phyloP scores from a whole-genome alignment of 768 basidiomycete species.

The Lactarius akahatsu region DNA sequence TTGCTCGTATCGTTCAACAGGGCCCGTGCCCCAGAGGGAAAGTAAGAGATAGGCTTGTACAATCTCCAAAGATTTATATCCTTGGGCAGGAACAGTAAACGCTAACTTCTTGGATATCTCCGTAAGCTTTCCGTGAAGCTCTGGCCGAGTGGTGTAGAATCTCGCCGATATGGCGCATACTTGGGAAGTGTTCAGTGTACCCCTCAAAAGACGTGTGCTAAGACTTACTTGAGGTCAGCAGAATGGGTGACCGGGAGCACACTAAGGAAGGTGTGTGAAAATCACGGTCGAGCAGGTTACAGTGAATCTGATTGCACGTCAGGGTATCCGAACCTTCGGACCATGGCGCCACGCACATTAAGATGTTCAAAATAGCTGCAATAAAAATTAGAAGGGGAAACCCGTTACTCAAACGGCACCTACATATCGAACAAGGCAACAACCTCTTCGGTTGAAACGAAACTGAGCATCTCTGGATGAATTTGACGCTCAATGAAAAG shows the following conservation, averaged over 20 bases:
- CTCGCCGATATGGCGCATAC: conserved; percentile 95
- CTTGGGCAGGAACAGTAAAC: conserved; percentile 79
- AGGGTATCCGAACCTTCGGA: background rate
- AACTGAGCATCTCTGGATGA: conserved; percentile 91
- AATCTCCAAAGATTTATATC: conserved; percentile 92
- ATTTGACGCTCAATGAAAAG: conserved; percentile 85
- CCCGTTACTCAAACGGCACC: conserved; percentile 35
- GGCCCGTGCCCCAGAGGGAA: conserved; percentile 87
- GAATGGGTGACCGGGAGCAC: conserved; percentile 91
- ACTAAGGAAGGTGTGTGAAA: conserved; percentile 95
- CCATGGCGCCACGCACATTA: conserved; percentile 48
- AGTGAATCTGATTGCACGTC: conserved; percentile 56
- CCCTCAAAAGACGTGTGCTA: conserved; percentile 8
- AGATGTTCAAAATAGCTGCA: conserved; percentile 73
- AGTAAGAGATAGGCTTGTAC: conserved; percentile 94
- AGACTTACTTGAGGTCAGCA: conserved; percentile 84
- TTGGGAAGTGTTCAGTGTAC: conserved; percentile 35
- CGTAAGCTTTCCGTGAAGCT: conserved; percentile 74
- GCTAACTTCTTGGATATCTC: conserved; percentile 87
- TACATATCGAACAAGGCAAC: conserved; percentile 89
- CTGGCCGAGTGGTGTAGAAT: conserved; percentile 80
- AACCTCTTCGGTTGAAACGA: conserved; percentile 86
- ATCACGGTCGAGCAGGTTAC: conserved; percentile 75
- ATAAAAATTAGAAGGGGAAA: conserved; percentile 16
- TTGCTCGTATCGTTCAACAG: conserved; percentile 94